Evolutionary conservation across 1,139 yeast species (phyloP).

Genomic region (Cylindricascospora bacillispora): DNA sequence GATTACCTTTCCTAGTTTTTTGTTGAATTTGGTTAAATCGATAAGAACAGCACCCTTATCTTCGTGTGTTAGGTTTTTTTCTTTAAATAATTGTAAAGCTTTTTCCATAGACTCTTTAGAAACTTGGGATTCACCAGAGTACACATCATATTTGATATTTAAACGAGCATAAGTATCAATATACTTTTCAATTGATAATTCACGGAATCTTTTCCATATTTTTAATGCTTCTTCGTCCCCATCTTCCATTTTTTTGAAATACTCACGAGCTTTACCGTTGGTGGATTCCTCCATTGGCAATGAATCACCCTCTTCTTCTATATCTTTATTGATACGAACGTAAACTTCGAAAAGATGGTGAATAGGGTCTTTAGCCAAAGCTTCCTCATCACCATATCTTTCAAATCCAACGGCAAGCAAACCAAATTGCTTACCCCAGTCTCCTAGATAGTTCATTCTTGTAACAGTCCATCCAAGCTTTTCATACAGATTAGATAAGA

Average conservation of each 20-base stretch:
- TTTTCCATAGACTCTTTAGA: conserved; percentile 57
- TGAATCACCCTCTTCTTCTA: conserved; percentile 60
- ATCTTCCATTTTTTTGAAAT: conserved; percentile 85
- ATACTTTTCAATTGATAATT: conserved; percentile 74
- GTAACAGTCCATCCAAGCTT: conserved; percentile 81
- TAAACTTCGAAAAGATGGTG: conserved; percentile 92
- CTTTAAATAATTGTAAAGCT: conserved; percentile 50
- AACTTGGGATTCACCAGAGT: conserved; percentile 95
- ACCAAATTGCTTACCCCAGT: conserved; percentile 99
- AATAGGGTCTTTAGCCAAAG: conserved; percentile 67
- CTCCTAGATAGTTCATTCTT: conserved; percentile 91
- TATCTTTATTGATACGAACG: conserved; percentile 74
- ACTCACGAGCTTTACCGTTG: conserved; percentile 76
- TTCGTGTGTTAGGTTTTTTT: conserved; percentile 63
- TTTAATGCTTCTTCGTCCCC: conserved; percentile 74
- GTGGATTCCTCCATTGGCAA: conserved; percentile 39
- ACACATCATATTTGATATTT: conserved; percentile 74
- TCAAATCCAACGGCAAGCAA: conserved; percentile 85
- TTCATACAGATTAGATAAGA: conserved; percentile 79
- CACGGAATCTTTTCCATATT: conserved; percentile 85
- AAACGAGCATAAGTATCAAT: conserved; percentile 82
- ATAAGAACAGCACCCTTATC: conserved; percentile 88
- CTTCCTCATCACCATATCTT: conserved; percentile 71
- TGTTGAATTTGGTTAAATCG: conserved; percentile 75
- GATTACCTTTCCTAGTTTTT: conserved; percentile 87